Evolutionary conservation across 495 filamentous ascomycete species (phyloP).

Genomic region (Hypoxylon rickii): DNA sequence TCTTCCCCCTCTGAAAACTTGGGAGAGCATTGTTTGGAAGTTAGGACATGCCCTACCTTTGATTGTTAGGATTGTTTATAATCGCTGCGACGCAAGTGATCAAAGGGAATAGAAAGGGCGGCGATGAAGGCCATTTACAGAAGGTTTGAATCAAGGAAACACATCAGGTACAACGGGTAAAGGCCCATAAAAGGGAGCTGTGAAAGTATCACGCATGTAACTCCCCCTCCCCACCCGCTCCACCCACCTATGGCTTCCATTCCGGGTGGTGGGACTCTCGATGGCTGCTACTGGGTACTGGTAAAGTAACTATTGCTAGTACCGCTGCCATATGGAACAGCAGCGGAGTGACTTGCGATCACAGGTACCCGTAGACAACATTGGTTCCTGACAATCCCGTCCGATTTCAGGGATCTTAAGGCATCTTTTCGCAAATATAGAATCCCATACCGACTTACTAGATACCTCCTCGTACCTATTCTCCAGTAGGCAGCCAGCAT

Average conservation of each 20-base stretch:
- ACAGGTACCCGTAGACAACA: too few relatives aligned
- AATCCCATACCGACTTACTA: too few relatives aligned
- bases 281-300: too few relatives aligned
- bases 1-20: neutral
- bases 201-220: conserved; percentile 23
- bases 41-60: too few relatives aligned
- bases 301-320: too few relatives aligned
- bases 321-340: neutral
- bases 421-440: too few relatives aligned
- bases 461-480: too few relatives aligned
- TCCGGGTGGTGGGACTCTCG: conserved; percentile 24
- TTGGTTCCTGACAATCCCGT: conserved; percentile 28
- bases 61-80: too few relatives aligned
- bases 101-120: conserved; percentile 10
- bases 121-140: conserved; percentile 23
- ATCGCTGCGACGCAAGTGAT: too few relatives aligned
- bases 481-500: too few relatives aligned
- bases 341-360: neutral
- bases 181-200: conserved; percentile 28
- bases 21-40: neutral
- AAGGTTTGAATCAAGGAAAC: conserved; percentile 25
- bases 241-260: conserved; percentile 26
- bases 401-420: neutral
- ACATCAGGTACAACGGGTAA: conserved; percentile 29
- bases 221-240: conserved; percentile 21